Base-by-base conservation (phyloP, 208 protist genomes). In the Trypanosoma melophagium region DNA sequence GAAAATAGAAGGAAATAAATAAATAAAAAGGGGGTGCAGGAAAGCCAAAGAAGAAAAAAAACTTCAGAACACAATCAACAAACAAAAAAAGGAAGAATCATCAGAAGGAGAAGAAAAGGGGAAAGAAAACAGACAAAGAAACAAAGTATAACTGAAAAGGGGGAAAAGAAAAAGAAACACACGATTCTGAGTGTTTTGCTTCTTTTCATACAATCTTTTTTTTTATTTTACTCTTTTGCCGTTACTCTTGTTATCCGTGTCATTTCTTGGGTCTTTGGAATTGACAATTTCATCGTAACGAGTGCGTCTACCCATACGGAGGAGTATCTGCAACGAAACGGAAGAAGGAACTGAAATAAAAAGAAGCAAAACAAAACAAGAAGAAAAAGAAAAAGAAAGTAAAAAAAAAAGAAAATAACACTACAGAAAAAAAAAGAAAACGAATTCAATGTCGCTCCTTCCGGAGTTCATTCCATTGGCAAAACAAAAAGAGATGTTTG, bases 381-480 rank as follows among this genome's bases (percentile, higher is more conserved):
- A 35, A 35, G 28, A 35, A 35, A 35, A 35, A 35, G 5, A 35
- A 35, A 35, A 35, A 35, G 28, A 35, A 31, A 12, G 14, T n/a
- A 38, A 38, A 31, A 50, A 49, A 21, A 42, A 59, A 59, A 40
- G 17, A 41, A 44, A 55, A 54, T 10, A 54, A 40, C 1, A 40
- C 1, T 28, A 66, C 49, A 56, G 14, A 50, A 35, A 35, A 50
- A 51, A 58, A 56, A 56, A 47, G 52, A 25, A 65, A 28, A 61
- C 8, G 54, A 60, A 64, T 2, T 3, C 61, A 58, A 90, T 90
- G 84, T 76, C 85, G 9, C 52, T 74, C 44, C 54, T 77, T 14
- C 88, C 88, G 14, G 79, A 94, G 49, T 94, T 87, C 71, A 94
- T 94, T 66, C 83, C 88, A 12, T 71, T 94, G 44, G 68, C 76